phyloP scores from a whole-genome alignment of 345 rosid species.

The Moricandia arvensis region DNA sequence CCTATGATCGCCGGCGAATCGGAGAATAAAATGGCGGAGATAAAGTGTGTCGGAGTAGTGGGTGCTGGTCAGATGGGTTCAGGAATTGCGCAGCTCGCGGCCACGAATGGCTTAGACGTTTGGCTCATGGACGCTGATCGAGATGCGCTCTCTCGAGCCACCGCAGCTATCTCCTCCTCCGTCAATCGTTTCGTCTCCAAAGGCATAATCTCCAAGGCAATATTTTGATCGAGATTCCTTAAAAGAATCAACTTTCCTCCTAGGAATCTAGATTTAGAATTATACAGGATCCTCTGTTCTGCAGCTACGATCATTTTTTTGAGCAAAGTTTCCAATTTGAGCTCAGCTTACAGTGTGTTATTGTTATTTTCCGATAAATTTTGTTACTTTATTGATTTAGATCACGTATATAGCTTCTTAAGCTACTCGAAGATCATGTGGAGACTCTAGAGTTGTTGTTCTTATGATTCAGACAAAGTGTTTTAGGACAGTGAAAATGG shows the following conservation, averaged over 20 bases:
- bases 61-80: slow-evolving; percentile 98
- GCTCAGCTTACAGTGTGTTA: background rate
- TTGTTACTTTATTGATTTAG: background rate
- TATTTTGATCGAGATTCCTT: background rate
- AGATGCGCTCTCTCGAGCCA: slow-evolving; percentile 61
- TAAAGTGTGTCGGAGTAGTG: slow-evolving; percentile 61
- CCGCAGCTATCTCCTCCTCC: slow-evolving; percentile 51
- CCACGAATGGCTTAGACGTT: slow-evolving; percentile 60
- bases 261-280: background rate
- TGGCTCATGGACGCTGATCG: slow-evolving; percentile 65
- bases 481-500: background rate
- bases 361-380: background rate
- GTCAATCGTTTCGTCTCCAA: slow-evolving; percentile 69
- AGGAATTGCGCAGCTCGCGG: slow-evolving; percentile 89
- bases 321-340: background rate
- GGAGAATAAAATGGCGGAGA: slow-evolving; percentile 41
- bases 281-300: background rate
- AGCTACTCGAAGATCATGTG: background rate
- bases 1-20: slow-evolving; percentile 11
- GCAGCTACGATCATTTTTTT: background rate
- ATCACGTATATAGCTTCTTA: background rate
- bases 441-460: background rate
- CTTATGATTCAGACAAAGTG: background rate
- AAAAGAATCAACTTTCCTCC: background rate
- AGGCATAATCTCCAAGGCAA: slow-evolving; percentile 58